These are phyloP conservation scores for Stygiomarasmius scandens DNA, from an alignment of 1,284 basidiomycete genomes.

Conservation along the genomic window DNA sequence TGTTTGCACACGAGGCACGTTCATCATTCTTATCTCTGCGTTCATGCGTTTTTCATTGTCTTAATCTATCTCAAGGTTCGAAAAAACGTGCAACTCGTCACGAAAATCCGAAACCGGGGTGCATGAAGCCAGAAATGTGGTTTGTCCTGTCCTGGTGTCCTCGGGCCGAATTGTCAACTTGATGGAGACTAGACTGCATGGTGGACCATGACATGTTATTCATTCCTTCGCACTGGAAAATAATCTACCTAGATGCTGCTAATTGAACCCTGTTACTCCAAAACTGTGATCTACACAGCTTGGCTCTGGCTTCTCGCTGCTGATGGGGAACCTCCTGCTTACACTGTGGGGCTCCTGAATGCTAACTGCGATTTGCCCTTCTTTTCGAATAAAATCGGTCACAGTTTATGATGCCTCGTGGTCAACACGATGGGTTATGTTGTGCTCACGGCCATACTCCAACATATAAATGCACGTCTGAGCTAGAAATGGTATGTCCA, in stretches of 20 bases:
- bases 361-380: background rate
- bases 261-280: background rate
- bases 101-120: slow-evolving; percentile 56
- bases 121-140: slow-evolving; percentile 32
- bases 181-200: background rate
- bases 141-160: background rate
- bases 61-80: slow-evolving; percentile 52
- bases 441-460: background rate
- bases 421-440: slow-evolving; percentile 18
- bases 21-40: slow-evolving; percentile 13
- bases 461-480: background rate
- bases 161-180: background rate
- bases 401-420: slow-evolving; percentile 17
- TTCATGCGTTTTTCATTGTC: slow-evolving; percentile 21
- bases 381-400: background rate
- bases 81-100: slow-evolving; percentile 58
- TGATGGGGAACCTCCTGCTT: background rate
- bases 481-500: background rate
- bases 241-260: background rate
- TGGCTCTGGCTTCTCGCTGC: background rate
- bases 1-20: slow-evolving; percentile 68
- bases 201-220: background rate
- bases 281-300: background rate
- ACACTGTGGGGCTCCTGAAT: background rate
- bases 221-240: background rate